Percentiles rank a stretch among this genome's conserved stretches.
Evolutionary conservation across 495 filamentous ascomycete genomes (phyloP).

Genomic region (Hypomontagnella submonticulosa): DNA sequence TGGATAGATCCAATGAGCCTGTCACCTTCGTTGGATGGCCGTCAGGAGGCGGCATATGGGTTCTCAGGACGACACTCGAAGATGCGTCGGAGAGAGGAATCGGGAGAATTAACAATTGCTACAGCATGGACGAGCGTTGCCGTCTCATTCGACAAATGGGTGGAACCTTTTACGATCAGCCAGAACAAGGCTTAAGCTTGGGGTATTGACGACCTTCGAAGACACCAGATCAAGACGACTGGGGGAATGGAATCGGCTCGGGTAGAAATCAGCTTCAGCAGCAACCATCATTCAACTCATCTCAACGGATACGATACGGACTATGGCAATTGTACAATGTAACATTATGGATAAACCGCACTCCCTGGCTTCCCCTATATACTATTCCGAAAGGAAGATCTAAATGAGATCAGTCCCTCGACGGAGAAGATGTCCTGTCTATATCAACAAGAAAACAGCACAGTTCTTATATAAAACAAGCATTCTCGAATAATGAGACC

Average conservation of each 20-base stretch:
- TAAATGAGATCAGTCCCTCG: no score
- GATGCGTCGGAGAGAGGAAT: conserved; percentile 31
- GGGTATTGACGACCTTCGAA: conserved; percentile 13
- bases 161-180: conserved; percentile 42
- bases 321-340: no score
- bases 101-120: conserved; percentile 39
- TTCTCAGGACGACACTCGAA: conserved; percentile 29
- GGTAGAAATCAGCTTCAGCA: no score
- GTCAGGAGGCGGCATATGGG: conserved; percentile 38
- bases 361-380: no score
- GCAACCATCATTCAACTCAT: no score
- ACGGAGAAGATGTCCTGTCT: no score
- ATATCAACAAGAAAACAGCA: no score
- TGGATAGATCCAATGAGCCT: conserved; percentile 25
- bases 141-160: conserved; percentile 42
- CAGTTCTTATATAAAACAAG: no score
- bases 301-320: no score
- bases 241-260: background rate
- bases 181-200: conserved; percentile 39
- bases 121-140: conserved; percentile 48
- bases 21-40: conserved; percentile 39
- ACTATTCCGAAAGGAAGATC: no score
- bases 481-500: no score
- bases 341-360: no score
- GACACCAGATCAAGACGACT: background rate